Percentiles rank a stretch among this genome's conserved stretches.
Conservation (phyloP, 257 asterid genomes). For the Solanum medicagineum region DNA sequence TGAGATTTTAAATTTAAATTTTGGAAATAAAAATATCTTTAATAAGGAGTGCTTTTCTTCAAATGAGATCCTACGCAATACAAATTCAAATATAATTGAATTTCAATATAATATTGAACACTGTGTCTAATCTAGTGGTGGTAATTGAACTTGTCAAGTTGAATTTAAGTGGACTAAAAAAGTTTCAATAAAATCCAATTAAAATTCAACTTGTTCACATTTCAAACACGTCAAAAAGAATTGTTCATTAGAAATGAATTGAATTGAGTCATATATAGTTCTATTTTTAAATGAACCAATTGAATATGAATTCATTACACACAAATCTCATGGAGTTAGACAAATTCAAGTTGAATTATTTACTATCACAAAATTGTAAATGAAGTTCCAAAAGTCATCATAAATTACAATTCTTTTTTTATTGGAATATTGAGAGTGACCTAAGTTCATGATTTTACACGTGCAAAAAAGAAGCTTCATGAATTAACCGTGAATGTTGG, state of each 20-base stretch:
- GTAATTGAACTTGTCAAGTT: not conserved
- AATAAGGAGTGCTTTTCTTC: fast-evolving
- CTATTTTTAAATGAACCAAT: not conserved
- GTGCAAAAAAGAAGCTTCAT: not conserved
- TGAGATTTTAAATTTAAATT: too few species aligned
- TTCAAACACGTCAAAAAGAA: not conserved
- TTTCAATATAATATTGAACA: too few species aligned
- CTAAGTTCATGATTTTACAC: not conserved
- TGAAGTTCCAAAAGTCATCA: not conserved
- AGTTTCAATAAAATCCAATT: not conserved
- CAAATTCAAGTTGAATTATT: not conserved
- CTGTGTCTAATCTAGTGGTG: not conserved
- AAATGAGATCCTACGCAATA: too few species aligned
- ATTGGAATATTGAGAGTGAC: not conserved
- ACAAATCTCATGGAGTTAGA: not conserved
- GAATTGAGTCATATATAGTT: not conserved
- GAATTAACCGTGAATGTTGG: not conserved
- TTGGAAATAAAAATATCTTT: too few species aligned
- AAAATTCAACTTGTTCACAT: not conserved
- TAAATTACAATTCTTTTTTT: not conserved
- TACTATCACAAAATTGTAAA: not conserved
- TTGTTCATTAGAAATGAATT: not conserved
- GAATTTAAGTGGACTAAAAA: not conserved
- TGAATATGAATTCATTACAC: not conserved
- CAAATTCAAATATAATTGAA: too few species aligned